Evolutionary conservation across 257 asterid species (phyloP).

Genomic region (Thymus quinquecostatus): DNA sequence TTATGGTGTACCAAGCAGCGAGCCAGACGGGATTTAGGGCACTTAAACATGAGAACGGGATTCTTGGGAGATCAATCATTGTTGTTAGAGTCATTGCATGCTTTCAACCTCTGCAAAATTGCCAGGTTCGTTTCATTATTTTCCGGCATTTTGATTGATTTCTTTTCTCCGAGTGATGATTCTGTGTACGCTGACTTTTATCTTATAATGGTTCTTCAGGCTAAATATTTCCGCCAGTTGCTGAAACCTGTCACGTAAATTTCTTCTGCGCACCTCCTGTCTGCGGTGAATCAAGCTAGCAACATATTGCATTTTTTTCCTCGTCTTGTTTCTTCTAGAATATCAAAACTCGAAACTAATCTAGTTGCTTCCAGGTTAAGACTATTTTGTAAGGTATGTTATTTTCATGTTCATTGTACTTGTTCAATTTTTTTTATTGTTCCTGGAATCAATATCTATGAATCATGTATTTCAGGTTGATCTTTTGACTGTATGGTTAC

Average conservation of each 20-base stretch:
- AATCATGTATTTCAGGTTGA: conserved; percentile 45
- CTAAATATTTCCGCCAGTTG: conserved; percentile 89
- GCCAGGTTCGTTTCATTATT: conserved; percentile 66
- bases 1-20: conserved; percentile 95
- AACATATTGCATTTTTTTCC: conserved; percentile 31
- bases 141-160: conserved; percentile 11
- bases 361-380: conserved; percentile 34
- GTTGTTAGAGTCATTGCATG: conserved; percentile 81
- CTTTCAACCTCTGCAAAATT: conserved; percentile 75
- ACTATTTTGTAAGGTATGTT: conserved; percentile 52
- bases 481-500: conserved; percentile 55
- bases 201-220: conserved; percentile 49
- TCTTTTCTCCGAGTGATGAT: background rate
- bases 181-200: conserved; percentile 29
- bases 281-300: conserved; percentile 47
- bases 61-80: conserved; percentile 71
- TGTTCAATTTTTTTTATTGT: conserved; percentile 26
- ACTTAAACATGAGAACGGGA: conserved; percentile 78
- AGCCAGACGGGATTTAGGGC: conserved; percentile 73
- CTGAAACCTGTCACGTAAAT: conserved; percentile 92
- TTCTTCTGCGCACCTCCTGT: conserved; percentile 35
- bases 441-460: conserved; percentile 22
- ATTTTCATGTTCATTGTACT: conserved; percentile 11
- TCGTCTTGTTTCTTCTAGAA: conserved; percentile 37
- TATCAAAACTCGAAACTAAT: conserved; percentile 27